Conservation (phyloP, 495 filamentous ascomycete species). For the Aspergillus funiculosus region DNA sequence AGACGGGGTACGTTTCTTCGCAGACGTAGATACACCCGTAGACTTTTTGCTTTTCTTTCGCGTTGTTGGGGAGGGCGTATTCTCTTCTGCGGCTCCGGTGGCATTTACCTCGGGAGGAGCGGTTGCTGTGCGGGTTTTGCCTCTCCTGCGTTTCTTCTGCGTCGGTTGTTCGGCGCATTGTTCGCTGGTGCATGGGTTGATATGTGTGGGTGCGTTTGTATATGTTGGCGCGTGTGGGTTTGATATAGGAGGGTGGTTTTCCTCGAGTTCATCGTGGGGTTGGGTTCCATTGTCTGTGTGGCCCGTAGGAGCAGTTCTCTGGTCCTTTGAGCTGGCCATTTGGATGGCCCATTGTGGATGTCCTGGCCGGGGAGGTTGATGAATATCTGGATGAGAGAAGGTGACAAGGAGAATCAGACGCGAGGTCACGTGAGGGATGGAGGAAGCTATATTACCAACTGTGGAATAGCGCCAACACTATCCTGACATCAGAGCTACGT, state of each 20-base stretch:
- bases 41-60: constrained; percentile 6
- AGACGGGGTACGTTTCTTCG: constrained; percentile 27
- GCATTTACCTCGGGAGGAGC: neutral
- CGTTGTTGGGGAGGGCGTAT: neutral
- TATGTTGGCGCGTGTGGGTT: constrained; percentile 19
- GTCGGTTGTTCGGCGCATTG: neutral
- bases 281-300: constrained; percentile 21
- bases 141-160: neutral
- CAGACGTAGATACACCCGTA: neutral
- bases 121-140: neutral
- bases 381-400: neutral
- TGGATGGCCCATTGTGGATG: constrained; percentile 26
- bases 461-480: constrained; percentile 10
- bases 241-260: neutral
- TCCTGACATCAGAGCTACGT: too few species aligned
- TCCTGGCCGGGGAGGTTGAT: neutral
- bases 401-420: constrained; percentile 9
- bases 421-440: constrained; percentile 25
- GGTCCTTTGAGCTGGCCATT: constrained; percentile 20
- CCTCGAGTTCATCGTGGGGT: constrained; percentile 2
- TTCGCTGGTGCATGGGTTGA: neutral
- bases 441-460: constrained; percentile 11
- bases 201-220: neutral
- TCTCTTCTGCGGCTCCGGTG: neutral
- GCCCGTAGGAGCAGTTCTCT: neutral